These are phyloP conservation scores for Penicillium dipodomyicola DNA, from an alignment of 495 filamentous ascomycete genomes.

Conservation along the genomic window DNA sequence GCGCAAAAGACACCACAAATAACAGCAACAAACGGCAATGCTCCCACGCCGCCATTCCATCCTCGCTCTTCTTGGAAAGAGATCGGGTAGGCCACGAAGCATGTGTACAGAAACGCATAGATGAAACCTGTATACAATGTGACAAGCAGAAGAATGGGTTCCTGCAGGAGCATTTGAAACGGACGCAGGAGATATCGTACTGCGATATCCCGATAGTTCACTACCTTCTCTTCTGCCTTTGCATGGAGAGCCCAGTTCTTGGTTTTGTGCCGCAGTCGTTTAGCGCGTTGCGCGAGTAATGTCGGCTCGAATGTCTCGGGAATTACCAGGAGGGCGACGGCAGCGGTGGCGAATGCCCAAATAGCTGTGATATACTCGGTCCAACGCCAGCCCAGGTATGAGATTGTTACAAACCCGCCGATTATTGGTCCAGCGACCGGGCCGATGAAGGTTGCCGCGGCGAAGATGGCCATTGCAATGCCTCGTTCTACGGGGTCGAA, in stretches of 20 bases:
- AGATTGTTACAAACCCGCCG: constrained; percentile 49
- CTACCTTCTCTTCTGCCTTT: constrained; percentile 19
- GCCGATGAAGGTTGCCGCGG: constrained; percentile 51
- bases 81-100: constrained; percentile 54
- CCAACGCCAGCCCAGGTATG: constrained; percentile 57
- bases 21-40: constrained; percentile 55
- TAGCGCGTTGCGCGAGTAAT: constrained; percentile 50
- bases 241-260: constrained; percentile 54
- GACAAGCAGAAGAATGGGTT: constrained; percentile 41
- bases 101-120: constrained; percentile 41
- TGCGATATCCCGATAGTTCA: constrained; percentile 33
- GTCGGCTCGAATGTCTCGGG: constrained; percentile 55
- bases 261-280: constrained; percentile 50
- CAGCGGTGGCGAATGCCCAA: constrained; percentile 43
- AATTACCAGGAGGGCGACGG: constrained; percentile 39
- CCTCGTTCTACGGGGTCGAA: constrained; percentile 55
- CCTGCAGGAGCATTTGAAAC: constrained; percentile 31
- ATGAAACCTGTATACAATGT: constrained; percentile 39
- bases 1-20: constrained; percentile 48
- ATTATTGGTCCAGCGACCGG: constrained; percentile 57
- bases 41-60: constrained; percentile 42
- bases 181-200: constrained; percentile 37
- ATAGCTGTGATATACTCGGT: constrained; percentile 57
- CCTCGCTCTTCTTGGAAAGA: constrained; percentile 48
- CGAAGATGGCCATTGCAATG: constrained; percentile 53